Percentiles rank a stretch among this genome's conserved stretches.
Evolutionary conservation across 2,329 filamentous ascomycete species (phyloP).

Genomic region (Stachybotrys chartarum): DNA sequence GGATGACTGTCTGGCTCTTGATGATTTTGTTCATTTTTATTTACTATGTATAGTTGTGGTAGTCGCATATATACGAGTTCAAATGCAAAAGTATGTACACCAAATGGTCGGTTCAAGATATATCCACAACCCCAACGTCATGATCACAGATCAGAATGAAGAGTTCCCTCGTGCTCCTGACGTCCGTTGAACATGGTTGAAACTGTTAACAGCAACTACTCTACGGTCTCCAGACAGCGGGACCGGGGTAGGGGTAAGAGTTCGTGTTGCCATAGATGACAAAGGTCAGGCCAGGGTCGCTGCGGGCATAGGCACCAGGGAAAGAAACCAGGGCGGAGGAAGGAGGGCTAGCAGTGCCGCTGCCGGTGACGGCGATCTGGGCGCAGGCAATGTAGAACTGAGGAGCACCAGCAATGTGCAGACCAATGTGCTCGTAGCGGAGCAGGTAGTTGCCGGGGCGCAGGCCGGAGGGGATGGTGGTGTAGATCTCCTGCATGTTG

Average conservation of each 20-base stretch:
- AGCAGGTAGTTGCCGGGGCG: conserved; percentile 34
- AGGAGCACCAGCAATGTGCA: conserved; percentile 26
- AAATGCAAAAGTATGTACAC: background rate
- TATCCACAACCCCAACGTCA: background rate
- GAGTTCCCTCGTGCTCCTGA: background rate
- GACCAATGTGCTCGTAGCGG: conserved; percentile 33
- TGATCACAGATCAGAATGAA: background rate
- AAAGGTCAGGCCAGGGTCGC: conserved; percentile 24
- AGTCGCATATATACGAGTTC: background rate
- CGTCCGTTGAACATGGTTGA: background rate
- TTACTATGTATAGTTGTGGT: background rate
- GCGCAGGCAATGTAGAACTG: conserved; percentile 18
- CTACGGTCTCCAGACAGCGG: conserved; percentile 1
- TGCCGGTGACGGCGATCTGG: conserved; percentile 16
- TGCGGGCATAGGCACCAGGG: conserved; percentile 27
- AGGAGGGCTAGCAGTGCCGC: conserved; percentile 15
- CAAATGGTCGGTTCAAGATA: background rate
- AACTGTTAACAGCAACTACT: background rate
- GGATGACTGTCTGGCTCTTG: no score
- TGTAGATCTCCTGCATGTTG: conserved; percentile 9
- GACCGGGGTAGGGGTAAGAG: conserved; percentile 13
- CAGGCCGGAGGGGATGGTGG: conserved; percentile 28
- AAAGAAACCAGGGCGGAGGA: conserved; percentile 27
- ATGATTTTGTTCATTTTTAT: background rate
- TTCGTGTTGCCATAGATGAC: conserved; percentile 22